Percentiles rank a stretch among this genome's conserved stretches.
Conservation (phyloP, 177 flowering plant genomes). For the Tripterygium wilfordii region DNA sequence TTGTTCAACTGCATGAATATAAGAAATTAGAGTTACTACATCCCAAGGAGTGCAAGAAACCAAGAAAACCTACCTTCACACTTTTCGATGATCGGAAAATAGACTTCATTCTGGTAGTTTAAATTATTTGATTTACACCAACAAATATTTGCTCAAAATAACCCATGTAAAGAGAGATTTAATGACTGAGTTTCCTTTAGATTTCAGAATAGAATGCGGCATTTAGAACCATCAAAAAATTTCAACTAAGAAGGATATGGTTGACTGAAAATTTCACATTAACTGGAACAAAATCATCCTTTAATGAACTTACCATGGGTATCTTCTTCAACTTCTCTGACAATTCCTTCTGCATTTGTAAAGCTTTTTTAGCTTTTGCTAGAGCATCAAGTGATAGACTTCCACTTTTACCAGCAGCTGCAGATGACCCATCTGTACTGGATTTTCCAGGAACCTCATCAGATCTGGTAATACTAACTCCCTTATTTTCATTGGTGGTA, state of each 20-base stretch:
- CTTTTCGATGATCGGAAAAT: too few species aligned
- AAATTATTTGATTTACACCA: too few species aligned
- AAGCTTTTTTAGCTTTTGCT: slow-evolving; percentile 84
- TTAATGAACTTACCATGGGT: slow-evolving; percentile 52
- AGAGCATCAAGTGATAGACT: slow-evolving; percentile 85
- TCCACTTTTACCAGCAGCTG: slow-evolving; percentile 80
- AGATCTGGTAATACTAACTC: slow-evolving; percentile 97
- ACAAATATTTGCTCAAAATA: too few species aligned
- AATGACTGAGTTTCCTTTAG: too few species aligned
- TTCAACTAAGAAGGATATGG: too few species aligned
- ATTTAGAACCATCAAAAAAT: too few species aligned
- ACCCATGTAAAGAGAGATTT: too few species aligned
- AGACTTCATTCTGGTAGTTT: too few species aligned
- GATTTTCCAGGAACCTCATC: slow-evolving; percentile 99
- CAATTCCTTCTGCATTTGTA: slow-evolving; percentile 88
- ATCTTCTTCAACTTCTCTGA: slow-evolving; percentile 79
- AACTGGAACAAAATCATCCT: neutral
- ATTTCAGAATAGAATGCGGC: too few species aligned
- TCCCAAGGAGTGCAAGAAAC: neutral
- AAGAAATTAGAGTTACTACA: neutral
- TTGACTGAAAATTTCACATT: too few species aligned
- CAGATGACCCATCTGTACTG: slow-evolving; percentile 95
- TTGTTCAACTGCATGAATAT: slow-evolving; percentile 55
- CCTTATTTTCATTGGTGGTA: slow-evolving; percentile 98
- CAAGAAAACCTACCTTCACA: too few species aligned